Conservation (phyloP, 2,329 filamentous ascomycete species). For the Sporothrix inflata region DNA sequence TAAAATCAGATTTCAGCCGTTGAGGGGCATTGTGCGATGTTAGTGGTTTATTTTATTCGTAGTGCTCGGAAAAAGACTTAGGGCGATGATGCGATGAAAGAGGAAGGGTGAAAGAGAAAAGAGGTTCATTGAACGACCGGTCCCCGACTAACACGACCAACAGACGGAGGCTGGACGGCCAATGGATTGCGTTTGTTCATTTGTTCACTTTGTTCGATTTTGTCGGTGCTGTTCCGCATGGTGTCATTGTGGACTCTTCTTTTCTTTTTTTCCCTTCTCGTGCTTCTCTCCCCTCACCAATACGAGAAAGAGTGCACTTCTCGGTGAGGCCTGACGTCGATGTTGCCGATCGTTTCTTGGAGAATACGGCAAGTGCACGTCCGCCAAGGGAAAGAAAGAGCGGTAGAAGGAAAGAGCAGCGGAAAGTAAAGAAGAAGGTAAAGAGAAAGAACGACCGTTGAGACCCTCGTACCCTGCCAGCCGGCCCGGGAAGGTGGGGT, state of each 20-base stretch:
- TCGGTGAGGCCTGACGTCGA: constrained; percentile 5
- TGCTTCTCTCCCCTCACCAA: background rate
- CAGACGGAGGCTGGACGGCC: background rate
- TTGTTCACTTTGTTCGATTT: background rate
- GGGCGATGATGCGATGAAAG: background rate
- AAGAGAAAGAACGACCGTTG: background rate
- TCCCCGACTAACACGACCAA: constrained; percentile 1
- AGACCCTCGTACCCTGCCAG: background rate
- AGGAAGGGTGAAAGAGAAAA: background rate
- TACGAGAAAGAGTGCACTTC: background rate
- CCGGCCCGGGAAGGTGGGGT: background rate
- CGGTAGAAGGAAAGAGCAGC: background rate
- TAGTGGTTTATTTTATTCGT: background rate
- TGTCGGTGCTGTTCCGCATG: background rate
- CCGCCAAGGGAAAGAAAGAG: background rate
- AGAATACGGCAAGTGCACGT: background rate
- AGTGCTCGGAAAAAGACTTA: background rate
- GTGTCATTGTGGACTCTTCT: background rate
- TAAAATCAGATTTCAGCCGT: background rate
- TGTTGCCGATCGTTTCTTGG: background rate
- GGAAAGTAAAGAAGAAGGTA: background rate
- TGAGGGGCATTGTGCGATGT: background rate
- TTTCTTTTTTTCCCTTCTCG: background rate
- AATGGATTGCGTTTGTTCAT: background rate
- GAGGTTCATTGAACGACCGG: background rate